These are phyloP conservation scores for Lactifluus pinguis DNA, from an alignment of 768 basidiomycete species.

Conservation along the genomic window DNA sequence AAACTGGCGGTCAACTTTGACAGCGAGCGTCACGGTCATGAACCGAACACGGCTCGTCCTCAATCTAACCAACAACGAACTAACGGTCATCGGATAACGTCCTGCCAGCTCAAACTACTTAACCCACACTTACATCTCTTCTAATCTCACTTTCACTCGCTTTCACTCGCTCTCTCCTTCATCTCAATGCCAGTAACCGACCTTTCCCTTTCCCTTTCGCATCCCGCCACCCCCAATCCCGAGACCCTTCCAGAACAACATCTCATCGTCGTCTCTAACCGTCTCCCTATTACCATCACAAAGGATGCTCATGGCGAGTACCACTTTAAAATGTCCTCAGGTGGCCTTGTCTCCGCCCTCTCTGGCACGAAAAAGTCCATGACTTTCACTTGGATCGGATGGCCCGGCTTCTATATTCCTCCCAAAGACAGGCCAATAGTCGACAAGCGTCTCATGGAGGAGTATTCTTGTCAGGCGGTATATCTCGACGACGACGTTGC, in stretches of 20 bases:
- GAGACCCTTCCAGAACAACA: slow-evolving; percentile 45
- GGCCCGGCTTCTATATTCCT: slow-evolving; percentile 93
- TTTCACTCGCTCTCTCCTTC: not conserved
- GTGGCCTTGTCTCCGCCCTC: slow-evolving; percentile 94
- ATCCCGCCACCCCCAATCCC: slow-evolving; percentile 7
- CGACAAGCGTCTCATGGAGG: slow-evolving; percentile 86
- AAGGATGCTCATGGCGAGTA: slow-evolving; percentile 90
- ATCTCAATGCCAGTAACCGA: not conserved
- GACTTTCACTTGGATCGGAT: slow-evolving; percentile 96
- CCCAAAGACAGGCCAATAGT: slow-evolving; percentile 84
- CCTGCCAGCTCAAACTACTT: slow-evolving; percentile 11
- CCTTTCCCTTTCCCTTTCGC: not conserved
- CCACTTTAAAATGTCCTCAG: slow-evolving; percentile 98
- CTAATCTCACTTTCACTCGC: not conserved
- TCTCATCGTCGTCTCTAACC: slow-evolving; percentile 93
- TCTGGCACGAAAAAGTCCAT: slow-evolving; percentile 97
- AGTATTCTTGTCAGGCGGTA: slow-evolving; percentile 96
- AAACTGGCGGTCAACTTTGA: not conserved
- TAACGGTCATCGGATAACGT: not conserved
- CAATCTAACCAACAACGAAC: not conserved
- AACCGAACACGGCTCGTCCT: not conserved
- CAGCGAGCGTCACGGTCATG: not conserved
- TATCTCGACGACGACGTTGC: slow-evolving; percentile 97
- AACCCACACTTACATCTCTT: not conserved
- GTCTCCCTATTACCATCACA: slow-evolving; percentile 90